A percentile compares a stretch with the other conserved stretches of the same genome.
Conservation (phyloP, 1,284 basidiomycete genomes). For the Clitocybe nebularis region DNA sequence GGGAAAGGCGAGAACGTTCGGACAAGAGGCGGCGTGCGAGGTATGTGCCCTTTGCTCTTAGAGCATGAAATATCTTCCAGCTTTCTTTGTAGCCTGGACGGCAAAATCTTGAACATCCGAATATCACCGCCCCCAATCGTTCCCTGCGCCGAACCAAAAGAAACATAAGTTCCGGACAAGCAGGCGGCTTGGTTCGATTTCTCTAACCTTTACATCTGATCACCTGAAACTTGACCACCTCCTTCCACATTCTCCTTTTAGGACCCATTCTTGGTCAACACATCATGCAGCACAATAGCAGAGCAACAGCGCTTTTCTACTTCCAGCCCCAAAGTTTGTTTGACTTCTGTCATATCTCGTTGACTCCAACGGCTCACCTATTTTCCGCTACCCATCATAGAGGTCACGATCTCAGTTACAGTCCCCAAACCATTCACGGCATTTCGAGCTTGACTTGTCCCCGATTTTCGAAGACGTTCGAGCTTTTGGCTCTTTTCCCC, state of each 20-base stretch:
- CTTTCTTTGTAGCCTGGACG: neutral
- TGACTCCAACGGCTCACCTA: neutral
- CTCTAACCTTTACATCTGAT: neutral
- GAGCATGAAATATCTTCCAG: neutral
- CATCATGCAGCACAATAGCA: too few species aligned
- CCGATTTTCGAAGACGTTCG: slow-evolving; percentile 27
- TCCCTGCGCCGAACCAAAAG: slow-evolving; percentile 2
- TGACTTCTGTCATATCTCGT: neutral
- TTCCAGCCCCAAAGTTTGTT: slow-evolving; percentile 3
- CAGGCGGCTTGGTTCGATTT: neutral
- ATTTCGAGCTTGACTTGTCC: slow-evolving; percentile 25
- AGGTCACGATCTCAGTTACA: slow-evolving; percentile 13
- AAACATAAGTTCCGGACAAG: neutral
- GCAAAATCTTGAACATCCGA: neutral
- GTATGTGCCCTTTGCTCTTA: too few species aligned
- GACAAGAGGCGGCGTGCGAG: neutral
- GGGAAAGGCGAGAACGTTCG: neutral
- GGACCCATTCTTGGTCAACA: neutral
- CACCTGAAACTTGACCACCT: neutral
- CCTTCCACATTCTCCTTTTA: neutral
- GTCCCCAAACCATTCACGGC: slow-evolving; percentile 20
- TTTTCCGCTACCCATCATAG: neutral
- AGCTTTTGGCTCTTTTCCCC: slow-evolving; percentile 11
- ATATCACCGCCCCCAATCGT: neutral
- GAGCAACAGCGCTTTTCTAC: too few species aligned